A percentile compares a stretch with the other conserved stretches of the same genome.
Evolutionary conservation across 345 rosid species (phyloP).

Genomic region (Raphanus raphanistrum): DNA sequence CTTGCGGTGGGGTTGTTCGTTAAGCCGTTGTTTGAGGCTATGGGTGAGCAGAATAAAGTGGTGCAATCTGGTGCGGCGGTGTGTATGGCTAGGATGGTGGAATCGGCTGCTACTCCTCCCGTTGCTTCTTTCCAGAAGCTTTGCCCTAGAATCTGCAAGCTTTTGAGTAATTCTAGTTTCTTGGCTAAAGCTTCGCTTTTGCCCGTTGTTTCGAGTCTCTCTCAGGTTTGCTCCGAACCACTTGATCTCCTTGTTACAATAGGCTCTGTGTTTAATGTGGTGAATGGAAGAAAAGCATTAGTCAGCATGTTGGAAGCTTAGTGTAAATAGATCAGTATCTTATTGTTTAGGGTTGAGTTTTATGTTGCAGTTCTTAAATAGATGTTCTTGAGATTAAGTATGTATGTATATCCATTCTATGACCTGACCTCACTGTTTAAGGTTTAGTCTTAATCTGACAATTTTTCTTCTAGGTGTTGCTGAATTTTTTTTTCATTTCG

Average conservation of each 20-base stretch:
- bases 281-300: slow-evolving; percentile 2
- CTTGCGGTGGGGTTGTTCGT: slow-evolving; percentile 70
- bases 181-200: slow-evolving; percentile 78
- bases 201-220: slow-evolving; percentile 72
- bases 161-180: slow-evolving; percentile 78
- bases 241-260: background rate
- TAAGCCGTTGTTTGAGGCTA: slow-evolving; percentile 88
- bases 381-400: background rate
- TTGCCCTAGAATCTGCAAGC: slow-evolving; percentile 87
- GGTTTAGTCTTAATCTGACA: background rate
- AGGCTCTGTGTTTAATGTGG: slow-evolving; percentile 1
- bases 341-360: background rate
- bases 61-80: slow-evolving; percentile 89
- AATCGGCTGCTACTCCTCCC: slow-evolving; percentile 64
- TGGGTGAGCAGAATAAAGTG: slow-evolving; percentile 94
- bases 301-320: slow-evolving; percentile 7
- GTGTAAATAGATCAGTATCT: background rate
- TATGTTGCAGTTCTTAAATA: background rate
- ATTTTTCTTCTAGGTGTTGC: background rate
- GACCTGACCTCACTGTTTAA: background rate
- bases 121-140: slow-evolving; percentile 71
- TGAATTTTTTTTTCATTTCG: background rate
- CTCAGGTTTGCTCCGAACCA: slow-evolving; percentile 62
- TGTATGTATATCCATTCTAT: background rate
- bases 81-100: slow-evolving; percentile 93